phyloP scores from a whole-genome alignment of 345 rosid species.

The Eucalyptus albens region DNA sequence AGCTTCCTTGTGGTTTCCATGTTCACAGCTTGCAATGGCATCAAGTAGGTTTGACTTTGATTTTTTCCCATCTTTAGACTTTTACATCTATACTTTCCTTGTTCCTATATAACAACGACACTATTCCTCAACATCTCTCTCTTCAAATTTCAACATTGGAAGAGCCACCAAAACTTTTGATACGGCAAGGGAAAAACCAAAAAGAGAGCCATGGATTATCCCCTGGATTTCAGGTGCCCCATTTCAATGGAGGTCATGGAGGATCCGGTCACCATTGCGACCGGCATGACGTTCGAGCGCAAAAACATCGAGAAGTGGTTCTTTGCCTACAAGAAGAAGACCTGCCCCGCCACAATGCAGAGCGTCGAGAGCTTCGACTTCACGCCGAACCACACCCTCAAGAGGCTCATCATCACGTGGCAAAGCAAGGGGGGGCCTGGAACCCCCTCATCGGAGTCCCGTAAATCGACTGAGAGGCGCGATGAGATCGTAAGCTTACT shows the following conservation, averaged over 20 bases:
- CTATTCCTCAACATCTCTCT: background rate
- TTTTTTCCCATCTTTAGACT: background rate
- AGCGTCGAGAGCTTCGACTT: background rate
- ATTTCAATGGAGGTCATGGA: conserved; percentile 31
- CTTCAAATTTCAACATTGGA: background rate
- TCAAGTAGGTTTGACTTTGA: conserved; percentile 6
- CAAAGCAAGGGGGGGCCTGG: background rate
- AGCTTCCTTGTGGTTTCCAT: background rate
- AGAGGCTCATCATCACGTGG: conserved; percentile 16
- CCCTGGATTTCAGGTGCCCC: conserved; percentile 28
- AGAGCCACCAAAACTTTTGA: background rate
- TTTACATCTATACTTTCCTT: background rate
- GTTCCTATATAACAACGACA: background rate
- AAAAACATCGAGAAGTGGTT: conserved; percentile 41
- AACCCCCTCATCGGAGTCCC: background rate
- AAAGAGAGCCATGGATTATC: background rate
- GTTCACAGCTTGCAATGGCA: background rate
- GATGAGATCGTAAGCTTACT: conserved; percentile 6
- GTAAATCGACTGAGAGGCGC: background rate
- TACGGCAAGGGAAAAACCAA: background rate
- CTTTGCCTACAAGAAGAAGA: conserved; percentile 19
- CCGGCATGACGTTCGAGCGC: conserved; percentile 40
- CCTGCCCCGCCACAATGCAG: conserved; percentile 35
- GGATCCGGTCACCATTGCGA: conserved; percentile 39
- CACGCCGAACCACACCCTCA: conserved; percentile 22